These are phyloP conservation scores for Jatropha curcas DNA, from an alignment of 345 rosid species.

Conservation along the genomic window DNA sequence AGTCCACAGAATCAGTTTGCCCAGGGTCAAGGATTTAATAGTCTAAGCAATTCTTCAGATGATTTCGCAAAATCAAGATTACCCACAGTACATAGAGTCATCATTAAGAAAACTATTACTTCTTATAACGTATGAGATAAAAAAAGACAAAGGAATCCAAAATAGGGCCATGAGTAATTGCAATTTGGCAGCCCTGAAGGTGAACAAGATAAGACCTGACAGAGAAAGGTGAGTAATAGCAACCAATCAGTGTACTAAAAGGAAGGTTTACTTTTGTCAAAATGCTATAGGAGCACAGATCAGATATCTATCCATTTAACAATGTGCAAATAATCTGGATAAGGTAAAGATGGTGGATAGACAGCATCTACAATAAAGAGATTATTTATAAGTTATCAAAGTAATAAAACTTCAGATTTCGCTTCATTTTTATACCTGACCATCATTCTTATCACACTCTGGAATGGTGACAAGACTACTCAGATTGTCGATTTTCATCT, in stretches of 20 bases:
- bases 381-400: neutral
- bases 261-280: neutral
- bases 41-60: neutral
- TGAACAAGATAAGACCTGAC: no score
- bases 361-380: neutral
- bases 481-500: slow-evolving; percentile 60
- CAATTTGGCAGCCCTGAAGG: no score
- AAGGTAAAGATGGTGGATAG: neutral
- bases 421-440: slow-evolving; percentile 52
- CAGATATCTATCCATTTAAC: neutral
- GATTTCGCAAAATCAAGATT: neutral
- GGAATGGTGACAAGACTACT: slow-evolving; percentile 45
- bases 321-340: neutral
- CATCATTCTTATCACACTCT: slow-evolving; percentile 48
- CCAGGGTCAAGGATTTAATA: neutral
- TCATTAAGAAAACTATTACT: neutral
- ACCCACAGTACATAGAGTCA: neutral
- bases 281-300: neutral
- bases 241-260: neutral
- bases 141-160: neutral
- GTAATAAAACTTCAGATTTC: neutral
- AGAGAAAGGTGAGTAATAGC: neutral
- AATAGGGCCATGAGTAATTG: neutral
- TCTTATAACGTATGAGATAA: neutral
- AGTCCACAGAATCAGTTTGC: neutral